Evolutionary conservation across 192 early-diverging fungal genomes (phyloP).

Genomic region (Gaertneriomyces sp.): DNA sequence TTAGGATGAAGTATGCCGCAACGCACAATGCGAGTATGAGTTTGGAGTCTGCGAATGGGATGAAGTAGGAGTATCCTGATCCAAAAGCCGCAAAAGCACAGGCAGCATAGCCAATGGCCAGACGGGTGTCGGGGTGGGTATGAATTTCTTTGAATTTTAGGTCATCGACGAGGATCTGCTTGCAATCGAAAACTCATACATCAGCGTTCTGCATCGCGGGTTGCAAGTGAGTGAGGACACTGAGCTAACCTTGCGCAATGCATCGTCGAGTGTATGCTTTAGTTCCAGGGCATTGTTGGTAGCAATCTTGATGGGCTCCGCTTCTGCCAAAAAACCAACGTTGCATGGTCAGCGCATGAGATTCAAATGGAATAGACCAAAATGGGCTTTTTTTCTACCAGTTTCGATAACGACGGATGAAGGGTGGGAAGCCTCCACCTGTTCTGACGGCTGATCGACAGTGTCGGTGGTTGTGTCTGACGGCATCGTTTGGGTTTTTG

Average conservation of each 20-base stretch:
- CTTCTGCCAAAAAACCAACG: slow-evolving; percentile 8
- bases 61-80: slow-evolving; percentile 38
- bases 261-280: slow-evolving; percentile 46
- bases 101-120: slow-evolving; percentile 75
- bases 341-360: too few species aligned
- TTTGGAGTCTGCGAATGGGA: slow-evolving; percentile 40
- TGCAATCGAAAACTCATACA: background rate
- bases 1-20: slow-evolving; percentile 38
- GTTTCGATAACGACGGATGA: too few species aligned
- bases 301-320: slow-evolving; percentile 31
- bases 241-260: slow-evolving; percentile 29
- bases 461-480: too few species aligned
- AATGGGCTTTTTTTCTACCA: too few species aligned
- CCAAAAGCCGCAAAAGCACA: slow-evolving; percentile 68
- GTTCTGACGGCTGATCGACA: too few species aligned
- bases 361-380: too few species aligned
- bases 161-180: slow-evolving; percentile 38
- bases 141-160: slow-evolving; percentile 57
- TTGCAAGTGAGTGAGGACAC: background rate
- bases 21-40: slow-evolving; percentile 35
- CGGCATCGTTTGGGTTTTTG: too few species aligned
- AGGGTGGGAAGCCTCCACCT: too few species aligned
- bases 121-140: slow-evolving; percentile 76
- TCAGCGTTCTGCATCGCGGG: too few species aligned
- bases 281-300: slow-evolving; percentile 39